Evolutionary conservation across 2,329 filamentous ascomycete species (phyloP), one percentile per base, ranked within the genome.

Genomic region (Arthrobotrys musiformis): DNA sequence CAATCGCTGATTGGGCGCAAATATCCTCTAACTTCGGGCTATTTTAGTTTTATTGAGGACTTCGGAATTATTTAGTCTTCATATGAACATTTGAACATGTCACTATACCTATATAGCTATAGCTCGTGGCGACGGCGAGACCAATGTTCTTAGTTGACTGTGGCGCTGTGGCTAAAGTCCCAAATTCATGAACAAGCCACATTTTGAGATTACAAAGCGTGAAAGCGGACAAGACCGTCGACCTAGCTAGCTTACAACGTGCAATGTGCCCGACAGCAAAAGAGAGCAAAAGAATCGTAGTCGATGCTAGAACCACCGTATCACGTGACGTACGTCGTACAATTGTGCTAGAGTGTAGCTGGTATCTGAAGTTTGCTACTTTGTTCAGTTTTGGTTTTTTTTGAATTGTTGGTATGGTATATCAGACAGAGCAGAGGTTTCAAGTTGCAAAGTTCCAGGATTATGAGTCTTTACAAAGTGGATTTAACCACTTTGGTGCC

Each of bases 381-480:
- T 42, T n/a, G n/a, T n/a, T n/a, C n/a, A n/a, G 24, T 61, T 19
- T 44, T 1, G 35, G 40, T 42, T 61, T 61, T n/a, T 58, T 35
- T 61, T 61, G 13, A 35, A 26, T 42, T 44, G 28, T 5, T 33
- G 17, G 6, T 35, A 22, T n/a, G 26, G 50, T 56, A 56, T 33
- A 26, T 11, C 19, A 11, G 11, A 40, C 26, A 26, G 33, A 58
- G 54, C 54, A 40, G 54, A 40, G 30, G 54, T 8, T 58, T 30
- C 54, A 58, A 58, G 40, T 24, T 15, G 54, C 54, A 58, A 58
- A 58, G 17, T 40, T 58, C n/a, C 19, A 33, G 33, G 2, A 35
- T 6, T 56, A 17, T 56, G 28, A 56, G 28, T 35, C 9, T 52
- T 35, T n/a, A n/a, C 50, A 13, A 15, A 28, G 28, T 28, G n/a